These are phyloP conservation scores for Polygonum maritimum DNA, from an alignment of 148 eudicot genomes.

Conservation along the genomic window DNA sequence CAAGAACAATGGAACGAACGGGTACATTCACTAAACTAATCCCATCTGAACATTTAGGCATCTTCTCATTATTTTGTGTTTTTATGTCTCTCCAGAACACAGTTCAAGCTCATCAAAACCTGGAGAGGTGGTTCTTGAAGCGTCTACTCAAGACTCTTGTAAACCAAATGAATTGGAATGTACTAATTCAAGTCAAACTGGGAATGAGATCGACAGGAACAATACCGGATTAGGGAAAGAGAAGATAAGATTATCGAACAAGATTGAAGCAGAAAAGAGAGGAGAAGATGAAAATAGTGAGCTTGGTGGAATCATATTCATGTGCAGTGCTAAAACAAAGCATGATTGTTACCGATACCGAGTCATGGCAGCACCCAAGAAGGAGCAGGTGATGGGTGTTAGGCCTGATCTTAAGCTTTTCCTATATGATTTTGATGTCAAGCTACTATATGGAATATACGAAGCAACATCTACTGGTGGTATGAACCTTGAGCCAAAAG, in stretches of 20 bases:
- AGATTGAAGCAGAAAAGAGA: background rate
- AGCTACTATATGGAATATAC: constrained; percentile 53
- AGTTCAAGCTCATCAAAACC: background rate
- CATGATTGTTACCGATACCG: constrained; percentile 63
- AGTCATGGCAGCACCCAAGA: constrained; percentile 45
- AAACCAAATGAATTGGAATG: background rate
- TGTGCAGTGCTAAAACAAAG: constrained; percentile 77
- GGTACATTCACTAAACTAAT: background rate
- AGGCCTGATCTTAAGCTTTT: constrained; percentile 66
- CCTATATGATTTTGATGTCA: constrained; percentile 71
- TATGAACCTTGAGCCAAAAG: constrained; percentile 69
- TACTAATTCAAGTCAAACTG: background rate
- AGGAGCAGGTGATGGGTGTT: constrained; percentile 51
- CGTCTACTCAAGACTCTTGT: background rate
- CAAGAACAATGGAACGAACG: background rate
- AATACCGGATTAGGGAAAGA: background rate
- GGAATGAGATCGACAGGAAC: background rate
- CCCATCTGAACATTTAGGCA: background rate
- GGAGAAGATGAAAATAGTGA: background rate
- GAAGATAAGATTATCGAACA: background rate
- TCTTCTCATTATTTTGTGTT: background rate
- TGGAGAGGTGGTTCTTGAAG: background rate
- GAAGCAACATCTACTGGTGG: constrained; percentile 69
- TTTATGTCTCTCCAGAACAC: background rate
- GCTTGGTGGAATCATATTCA: constrained; percentile 35